A percentile compares a stretch with the other conserved stretches of the same genome.
Conservation (phyloP, 2,329 filamentous ascomycete species). For the Sphaerostilbella broomeana region DNA sequence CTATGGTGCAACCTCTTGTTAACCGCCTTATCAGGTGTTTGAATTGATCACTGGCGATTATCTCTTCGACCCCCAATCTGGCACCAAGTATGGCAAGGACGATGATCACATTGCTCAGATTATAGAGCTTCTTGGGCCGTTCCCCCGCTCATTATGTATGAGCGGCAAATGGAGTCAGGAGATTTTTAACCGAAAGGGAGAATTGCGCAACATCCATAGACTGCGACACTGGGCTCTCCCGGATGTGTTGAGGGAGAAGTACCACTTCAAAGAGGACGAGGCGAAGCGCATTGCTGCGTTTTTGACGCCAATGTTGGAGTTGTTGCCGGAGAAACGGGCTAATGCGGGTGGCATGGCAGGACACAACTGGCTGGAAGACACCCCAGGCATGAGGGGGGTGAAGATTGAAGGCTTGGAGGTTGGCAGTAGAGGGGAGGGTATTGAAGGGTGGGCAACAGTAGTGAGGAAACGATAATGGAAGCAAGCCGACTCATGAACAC, state of each 20-base stretch:
- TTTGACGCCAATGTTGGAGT: conserved; percentile 81
- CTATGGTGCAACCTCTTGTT: no score
- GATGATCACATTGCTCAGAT: conserved; percentile 99
- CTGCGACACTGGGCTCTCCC: conserved; percentile 92
- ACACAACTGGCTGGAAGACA: conserved; percentile 75
- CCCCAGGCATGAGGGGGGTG: conserved; percentile 79
- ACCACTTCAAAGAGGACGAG: conserved; percentile 84
- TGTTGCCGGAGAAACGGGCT: conserved; percentile 79
- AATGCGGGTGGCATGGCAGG: conserved; percentile 95
- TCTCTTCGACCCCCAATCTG: conserved; percentile 95
- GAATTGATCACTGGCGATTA: conserved; percentile 98
- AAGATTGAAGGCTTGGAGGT: conserved; percentile 67
- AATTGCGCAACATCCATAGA: conserved; percentile 93
- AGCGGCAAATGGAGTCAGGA: conserved; percentile 97
- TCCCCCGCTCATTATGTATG: conserved; percentile 86
- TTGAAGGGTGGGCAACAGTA: conserved; percentile 88
- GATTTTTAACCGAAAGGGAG: conserved; percentile 97
- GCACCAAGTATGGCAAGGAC: conserved; percentile 98
- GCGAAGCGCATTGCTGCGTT: conserved; percentile 73
- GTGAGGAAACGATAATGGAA: conserved; percentile 66
- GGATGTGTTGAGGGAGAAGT: conserved; percentile 92
- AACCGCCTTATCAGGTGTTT: conserved; percentile 59
- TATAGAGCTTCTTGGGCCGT: conserved; percentile 89
- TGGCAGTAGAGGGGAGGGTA: conserved; percentile 80
- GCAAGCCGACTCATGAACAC: conserved; percentile 5